Conservation (phyloP, 2,329 filamentous ascomycete species). For the Scedosporium dehoogii region DNA sequence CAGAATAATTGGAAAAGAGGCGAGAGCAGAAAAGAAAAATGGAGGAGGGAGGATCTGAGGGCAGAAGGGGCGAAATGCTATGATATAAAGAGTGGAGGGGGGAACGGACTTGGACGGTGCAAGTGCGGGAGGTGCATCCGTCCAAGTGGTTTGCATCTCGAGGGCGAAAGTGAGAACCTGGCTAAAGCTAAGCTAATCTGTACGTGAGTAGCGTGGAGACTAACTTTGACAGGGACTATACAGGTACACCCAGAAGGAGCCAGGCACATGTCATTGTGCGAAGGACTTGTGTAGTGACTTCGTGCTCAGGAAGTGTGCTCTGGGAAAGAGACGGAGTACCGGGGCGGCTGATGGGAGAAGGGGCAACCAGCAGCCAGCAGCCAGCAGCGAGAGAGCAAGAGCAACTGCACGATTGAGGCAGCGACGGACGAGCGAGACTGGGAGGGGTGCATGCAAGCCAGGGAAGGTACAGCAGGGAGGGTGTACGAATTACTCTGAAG, state of each 20-base stretch:
- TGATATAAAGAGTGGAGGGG: not conserved
- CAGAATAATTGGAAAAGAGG: not conserved
- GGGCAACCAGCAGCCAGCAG: not conserved
- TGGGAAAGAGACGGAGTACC: not conserved
- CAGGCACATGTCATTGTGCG: not conserved
- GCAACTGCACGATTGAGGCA: not conserved
- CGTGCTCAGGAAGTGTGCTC: not conserved
- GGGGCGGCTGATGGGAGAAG: not conserved
- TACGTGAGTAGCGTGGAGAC: not conserved
- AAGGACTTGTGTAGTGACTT: no score
- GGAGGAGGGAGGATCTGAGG: not conserved
- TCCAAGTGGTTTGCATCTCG: not conserved
- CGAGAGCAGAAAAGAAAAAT: not conserved
- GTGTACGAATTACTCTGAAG: not conserved
- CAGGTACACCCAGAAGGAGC: not conserved
- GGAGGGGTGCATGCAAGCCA: not conserved
- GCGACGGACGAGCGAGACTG: not conserved
- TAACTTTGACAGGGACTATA: not conserved
- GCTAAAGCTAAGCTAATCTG: not conserved
- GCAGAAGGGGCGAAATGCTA: not conserved
- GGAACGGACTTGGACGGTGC: not conserved
- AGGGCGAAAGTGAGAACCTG: not conserved
- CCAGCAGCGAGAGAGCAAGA: not conserved
- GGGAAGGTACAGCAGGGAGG: not conserved
- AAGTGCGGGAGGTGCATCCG: not conserved